phyloP scores from a whole-genome alignment of 306 rosid species.

The Parietaria judaica region DNA sequence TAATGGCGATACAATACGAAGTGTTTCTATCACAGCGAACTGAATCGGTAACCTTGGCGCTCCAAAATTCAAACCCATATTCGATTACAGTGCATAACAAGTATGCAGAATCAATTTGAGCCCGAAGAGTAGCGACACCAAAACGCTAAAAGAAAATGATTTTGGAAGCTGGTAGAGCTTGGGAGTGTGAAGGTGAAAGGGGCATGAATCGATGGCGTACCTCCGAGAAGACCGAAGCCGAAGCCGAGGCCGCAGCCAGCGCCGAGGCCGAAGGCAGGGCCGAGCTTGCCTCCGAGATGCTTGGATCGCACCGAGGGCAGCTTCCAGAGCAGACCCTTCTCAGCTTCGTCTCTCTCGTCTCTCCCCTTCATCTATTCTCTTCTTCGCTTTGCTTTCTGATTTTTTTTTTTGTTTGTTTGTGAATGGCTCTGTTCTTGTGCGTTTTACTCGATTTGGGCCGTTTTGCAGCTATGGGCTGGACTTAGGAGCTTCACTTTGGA shows the following conservation, averaged over 20 bases:
- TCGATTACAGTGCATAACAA: no score
- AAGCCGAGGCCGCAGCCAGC: slow-evolving; percentile 83
- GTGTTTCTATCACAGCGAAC: no score
- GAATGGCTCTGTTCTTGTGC: no score
- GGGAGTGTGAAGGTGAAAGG: neutral
- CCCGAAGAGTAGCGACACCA: neutral
- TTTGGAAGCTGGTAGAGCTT: neutral
- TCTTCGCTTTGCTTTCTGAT: neutral
- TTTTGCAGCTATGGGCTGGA: no score
- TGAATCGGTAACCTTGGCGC: no score
- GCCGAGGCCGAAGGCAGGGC: slow-evolving; percentile 81
- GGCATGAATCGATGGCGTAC: slow-evolving; percentile 14
- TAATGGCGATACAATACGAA: no score
- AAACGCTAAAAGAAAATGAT: neutral
- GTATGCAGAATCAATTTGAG: no score
- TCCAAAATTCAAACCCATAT: no score
- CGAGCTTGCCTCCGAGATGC: slow-evolving; percentile 51
- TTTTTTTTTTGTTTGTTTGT: no score
- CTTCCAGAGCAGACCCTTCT: slow-evolving; percentile 69
- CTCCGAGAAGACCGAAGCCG: slow-evolving; percentile 84
- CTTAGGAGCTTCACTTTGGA: no score
- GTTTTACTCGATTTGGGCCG: no score
- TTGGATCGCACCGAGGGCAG: slow-evolving; percentile 47
- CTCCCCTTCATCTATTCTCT: slow-evolving; percentile 4
- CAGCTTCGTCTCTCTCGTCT: slow-evolving; percentile 22